Evolutionary conservation across 1,139 yeast genomes (phyloP), one percentile per base, ranked within the genome.

Genomic region (Blastobotrys apis): DNA sequence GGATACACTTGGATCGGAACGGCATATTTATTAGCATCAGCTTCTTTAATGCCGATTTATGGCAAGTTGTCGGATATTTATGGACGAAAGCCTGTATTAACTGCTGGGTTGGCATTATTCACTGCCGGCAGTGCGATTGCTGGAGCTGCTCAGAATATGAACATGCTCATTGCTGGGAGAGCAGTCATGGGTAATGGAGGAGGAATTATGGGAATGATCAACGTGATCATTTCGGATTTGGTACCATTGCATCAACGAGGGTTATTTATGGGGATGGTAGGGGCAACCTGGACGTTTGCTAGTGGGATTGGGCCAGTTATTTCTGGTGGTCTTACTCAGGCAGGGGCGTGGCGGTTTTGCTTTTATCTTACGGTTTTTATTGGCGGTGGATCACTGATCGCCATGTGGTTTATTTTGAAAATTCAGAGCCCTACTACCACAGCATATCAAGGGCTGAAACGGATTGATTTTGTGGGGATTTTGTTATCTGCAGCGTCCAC

Each of bases 311-410:
- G 90, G 1, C 92, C 92, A 0, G 67, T 82, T 45, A 60, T 82
- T 31, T 88, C 88, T 12, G 88, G 88, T 19, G 80, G 81, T 1
- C 73, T 81, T 50, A 71, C 84, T 1, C 31, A 72, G 72, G 69
- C 74, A 15, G 80, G 77, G 1, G 68, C 77, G n/a, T 84, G 92
- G 94, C 69, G 92, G 55, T 83, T 92, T 90, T 80, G 86, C 54
- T 84, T 84, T 60, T 83, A 77, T 60, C 69, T 84, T 53, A 84
- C 82, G 58, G 59, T 84, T 42, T 87, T 90, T 3, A 66, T 81
- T 32, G 85, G 84, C 12, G 87, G 83, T 0, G 51, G 71, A 2
- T 78, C 82, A 1, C 62, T 74, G 20, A 56, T 65, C 0, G 57
- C 63, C 0, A 56, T 75, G 22, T 66, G 78, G 36, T 37, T 67